A percentile compares a stretch with the other conserved stretches of the same genome.
These are phyloP conservation scores for Kwoniella sp. DNA, from an alignment of 768 basidiomycete genomes.

Conservation along the genomic window DNA sequence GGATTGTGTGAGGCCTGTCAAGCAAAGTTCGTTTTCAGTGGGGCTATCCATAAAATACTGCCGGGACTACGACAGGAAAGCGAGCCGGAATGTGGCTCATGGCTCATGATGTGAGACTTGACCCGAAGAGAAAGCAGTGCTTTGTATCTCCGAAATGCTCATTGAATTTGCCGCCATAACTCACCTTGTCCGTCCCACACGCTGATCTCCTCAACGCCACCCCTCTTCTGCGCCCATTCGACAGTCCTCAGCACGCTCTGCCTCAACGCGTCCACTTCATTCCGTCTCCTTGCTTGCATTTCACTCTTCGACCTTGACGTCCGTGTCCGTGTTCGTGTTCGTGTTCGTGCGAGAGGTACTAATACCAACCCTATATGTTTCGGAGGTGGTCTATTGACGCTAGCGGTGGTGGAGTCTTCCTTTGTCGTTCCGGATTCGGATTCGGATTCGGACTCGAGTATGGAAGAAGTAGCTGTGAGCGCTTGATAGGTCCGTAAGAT, in stretches of 20 bases:
- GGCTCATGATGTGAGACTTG: background rate
- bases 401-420: background rate
- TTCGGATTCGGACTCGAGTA: background rate
- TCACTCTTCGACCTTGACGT: background rate
- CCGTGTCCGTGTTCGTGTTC: background rate
- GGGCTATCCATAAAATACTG: no score
- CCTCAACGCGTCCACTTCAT: constrained; percentile 13
- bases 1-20: constrained; percentile 13
- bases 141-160: no score
- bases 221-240: constrained; percentile 11
- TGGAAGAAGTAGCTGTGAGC: background rate
- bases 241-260: constrained; percentile 8
- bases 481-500: constrained; percentile 19
- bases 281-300: background rate
- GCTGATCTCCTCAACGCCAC: constrained; percentile 12
- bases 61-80: no score
- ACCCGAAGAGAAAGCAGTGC: no score
- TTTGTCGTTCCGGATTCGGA: background rate
- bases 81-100: no score
- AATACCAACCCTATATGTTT: constrained; percentile 20
- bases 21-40: no score
- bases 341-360: constrained; percentile 2
- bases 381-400: constrained; percentile 2
- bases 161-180: no score
- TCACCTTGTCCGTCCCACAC: constrained; percentile 24